Base-by-base conservation (phyloP, 2,329 filamentous ascomycete genomes). In the Aureobasidium vineae region DNA sequence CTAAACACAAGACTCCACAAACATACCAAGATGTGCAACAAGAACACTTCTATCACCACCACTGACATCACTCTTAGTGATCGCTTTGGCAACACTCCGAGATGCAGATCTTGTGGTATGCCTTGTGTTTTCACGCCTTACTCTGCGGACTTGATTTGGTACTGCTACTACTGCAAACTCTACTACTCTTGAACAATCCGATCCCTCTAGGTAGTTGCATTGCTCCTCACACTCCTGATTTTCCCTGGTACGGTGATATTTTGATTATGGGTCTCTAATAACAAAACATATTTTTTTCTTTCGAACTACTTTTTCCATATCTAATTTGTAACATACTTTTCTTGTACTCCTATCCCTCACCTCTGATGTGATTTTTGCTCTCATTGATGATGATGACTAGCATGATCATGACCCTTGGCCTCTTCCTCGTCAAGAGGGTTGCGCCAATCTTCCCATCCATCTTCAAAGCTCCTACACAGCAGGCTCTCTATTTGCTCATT, bases 391-490 rank as follows among this genome's bases (percentile, higher is more conserved):
- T 40, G 54, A 31, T 68, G 63, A 63, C 68, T 67, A 19, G 67
- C 52, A 23, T 70, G 64, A 54, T 71, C 70, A 50, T 72, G 70
- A 43, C 67, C 70, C 50, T 68, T 56, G 3, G 45, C 68, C 7
- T 69, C 67, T 52, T 71, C 69, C n/a, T 70, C 68, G 3, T 70
- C 56, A 26, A 64, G 63, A 40, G 67, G 65, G 13, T 70, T 67
- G 38, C 61, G 43, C 72, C 72, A 73, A n/a, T 74, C 73, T 10
- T 71, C 71, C 45, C 73, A 74, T 2, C 73, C 73, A 64, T 74
- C 73, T 43, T 74, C 73, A 52, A 74, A 74, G 0, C 79, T 75
- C 79, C 82, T 68, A 77, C 76, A 79, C 77, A 83, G 1, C 71
- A 59, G 26, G 68, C 63, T 33, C 64, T 41, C 49, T 7, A 36